Conservation (phyloP, 2,329 filamentous ascomycete genomes). For the Helicocarpus griseus region DNA sequence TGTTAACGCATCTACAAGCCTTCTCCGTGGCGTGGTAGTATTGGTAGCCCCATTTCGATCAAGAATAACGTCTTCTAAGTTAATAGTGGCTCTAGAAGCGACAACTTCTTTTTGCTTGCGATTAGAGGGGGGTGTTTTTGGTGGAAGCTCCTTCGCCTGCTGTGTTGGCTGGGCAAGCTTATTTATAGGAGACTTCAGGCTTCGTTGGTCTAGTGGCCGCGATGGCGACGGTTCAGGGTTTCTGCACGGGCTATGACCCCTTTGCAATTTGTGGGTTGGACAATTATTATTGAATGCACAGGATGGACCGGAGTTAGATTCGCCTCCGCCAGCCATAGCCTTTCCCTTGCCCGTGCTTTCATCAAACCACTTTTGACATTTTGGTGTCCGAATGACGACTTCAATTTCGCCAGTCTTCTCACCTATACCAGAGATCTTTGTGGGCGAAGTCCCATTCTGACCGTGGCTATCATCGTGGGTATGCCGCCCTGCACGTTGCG, state of each 20-base stretch:
- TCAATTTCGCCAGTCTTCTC: constrained; percentile 3
- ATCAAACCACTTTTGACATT: background rate
- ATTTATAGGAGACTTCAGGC: background rate
- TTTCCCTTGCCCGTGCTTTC: background rate
- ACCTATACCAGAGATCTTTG: background rate
- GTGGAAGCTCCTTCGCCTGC: background rate
- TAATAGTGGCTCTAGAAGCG: background rate
- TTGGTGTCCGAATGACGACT: constrained; percentile 9
- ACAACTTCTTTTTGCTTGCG: background rate
- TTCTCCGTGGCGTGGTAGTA: constrained; percentile 20
- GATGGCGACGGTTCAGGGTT: background rate
- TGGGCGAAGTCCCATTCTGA: background rate
- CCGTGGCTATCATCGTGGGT: background rate
- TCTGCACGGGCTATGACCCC: background rate
- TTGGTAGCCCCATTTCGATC: background rate
- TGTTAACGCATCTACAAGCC: constrained; percentile 26
- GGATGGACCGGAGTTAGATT: background rate
- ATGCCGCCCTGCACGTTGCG: background rate
- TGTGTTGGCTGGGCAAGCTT: background rate
- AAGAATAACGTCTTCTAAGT: background rate
- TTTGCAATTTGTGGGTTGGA: background rate
- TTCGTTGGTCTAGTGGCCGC: background rate
- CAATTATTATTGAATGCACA: background rate
- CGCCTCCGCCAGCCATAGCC: background rate
- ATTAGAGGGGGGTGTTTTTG: background rate